Evolutionary conservation across 257 asterid genomes (phyloP).

Genomic region (Oldenlandia corymbosa): DNA sequence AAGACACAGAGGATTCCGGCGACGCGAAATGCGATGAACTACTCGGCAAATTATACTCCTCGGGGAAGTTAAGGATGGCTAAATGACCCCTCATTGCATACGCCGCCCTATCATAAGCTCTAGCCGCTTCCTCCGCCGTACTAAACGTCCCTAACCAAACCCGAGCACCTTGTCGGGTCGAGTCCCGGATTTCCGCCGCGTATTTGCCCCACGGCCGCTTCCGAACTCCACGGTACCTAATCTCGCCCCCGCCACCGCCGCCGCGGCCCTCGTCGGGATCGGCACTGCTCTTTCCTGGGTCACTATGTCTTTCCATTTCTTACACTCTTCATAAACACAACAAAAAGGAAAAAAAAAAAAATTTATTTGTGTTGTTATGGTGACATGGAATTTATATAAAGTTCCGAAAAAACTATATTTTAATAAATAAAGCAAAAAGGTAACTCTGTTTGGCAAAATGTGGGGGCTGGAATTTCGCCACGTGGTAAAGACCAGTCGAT

Average conservation of each 20-base stretch:
- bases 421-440: no score
- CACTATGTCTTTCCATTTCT: constrained; percentile 13
- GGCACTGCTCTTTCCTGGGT: constrained; percentile 20
- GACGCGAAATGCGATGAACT: constrained; percentile 57
- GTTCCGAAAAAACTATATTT: no score
- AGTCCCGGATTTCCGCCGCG: constrained; percentile 84
- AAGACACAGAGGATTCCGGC: not conserved
- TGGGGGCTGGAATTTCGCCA: constrained; percentile 22
- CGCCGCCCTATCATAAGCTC: constrained; percentile 71
- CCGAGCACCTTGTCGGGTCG: constrained; percentile 48
- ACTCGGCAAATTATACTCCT: constrained; percentile 54
- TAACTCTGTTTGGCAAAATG: constrained; percentile 30
- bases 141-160: constrained; percentile 78
- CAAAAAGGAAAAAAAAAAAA: no score
- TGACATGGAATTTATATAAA: constrained; percentile 47
- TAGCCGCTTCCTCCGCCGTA: constrained; percentile 68
- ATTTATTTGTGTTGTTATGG: no score
- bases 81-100: constrained; percentile 63
- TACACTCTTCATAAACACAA: not conserved
- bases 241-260: constrained; percentile 22
- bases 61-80: constrained; percentile 77
- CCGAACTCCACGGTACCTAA: constrained; percentile 67
- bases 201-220: constrained; percentile 83
- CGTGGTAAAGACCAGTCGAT: constrained; percentile 39
- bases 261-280: not conserved